Conservation (phyloP, 352 stramenopile species). For the Globisporangium uncinulatum region DNA sequence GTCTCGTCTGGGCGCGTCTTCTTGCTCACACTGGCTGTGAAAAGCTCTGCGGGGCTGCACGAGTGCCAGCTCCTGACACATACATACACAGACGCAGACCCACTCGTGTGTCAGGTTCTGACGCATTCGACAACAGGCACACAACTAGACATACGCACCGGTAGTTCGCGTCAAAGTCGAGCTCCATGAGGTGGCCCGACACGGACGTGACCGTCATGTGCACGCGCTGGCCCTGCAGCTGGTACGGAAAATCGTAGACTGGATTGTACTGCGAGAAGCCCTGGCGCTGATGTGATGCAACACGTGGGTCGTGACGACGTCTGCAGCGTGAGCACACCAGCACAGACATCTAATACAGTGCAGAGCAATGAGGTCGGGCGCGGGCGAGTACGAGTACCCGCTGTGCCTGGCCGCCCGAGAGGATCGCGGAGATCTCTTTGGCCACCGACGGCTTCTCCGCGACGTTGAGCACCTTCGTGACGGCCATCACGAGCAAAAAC, state of each 20-base stretch:
- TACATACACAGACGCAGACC: not conserved
- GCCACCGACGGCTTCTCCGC: conserved; percentile 99
- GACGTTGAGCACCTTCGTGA: conserved; percentile 94
- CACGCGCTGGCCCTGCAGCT: conserved; percentile 76
- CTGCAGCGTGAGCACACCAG: not conserved
- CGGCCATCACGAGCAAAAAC: not conserved
- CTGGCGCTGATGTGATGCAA: conserved; percentile 24
- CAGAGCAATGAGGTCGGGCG: not conserved
- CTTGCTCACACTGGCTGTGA: conserved; percentile 87
- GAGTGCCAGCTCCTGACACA: conserved; percentile 88
- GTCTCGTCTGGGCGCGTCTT: conserved; percentile 75
- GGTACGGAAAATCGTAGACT: conserved; percentile 90
- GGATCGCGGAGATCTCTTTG: conserved; percentile 94
- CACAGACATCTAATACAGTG: not conserved
- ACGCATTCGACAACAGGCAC: no score
- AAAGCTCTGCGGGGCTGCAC: conserved; percentile 93
- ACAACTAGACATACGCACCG: conserved; percentile 22
- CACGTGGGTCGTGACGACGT: not conserved
- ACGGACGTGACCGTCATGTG: conserved; percentile 96
- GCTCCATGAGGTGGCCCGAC: conserved; percentile 96
- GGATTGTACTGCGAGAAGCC: conserved; percentile 87
- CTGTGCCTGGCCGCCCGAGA: conserved; percentile 67
- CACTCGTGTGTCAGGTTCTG: no score
- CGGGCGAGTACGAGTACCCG: conserved; percentile 36
- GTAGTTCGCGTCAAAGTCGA: conserved; percentile 91